A percentile compares a stretch with the other conserved stretches of the same genome.
Evolutionary conservation across 2,329 filamentous ascomycete genomes (phyloP).

Genomic region (Colletotrichum sp.): DNA sequence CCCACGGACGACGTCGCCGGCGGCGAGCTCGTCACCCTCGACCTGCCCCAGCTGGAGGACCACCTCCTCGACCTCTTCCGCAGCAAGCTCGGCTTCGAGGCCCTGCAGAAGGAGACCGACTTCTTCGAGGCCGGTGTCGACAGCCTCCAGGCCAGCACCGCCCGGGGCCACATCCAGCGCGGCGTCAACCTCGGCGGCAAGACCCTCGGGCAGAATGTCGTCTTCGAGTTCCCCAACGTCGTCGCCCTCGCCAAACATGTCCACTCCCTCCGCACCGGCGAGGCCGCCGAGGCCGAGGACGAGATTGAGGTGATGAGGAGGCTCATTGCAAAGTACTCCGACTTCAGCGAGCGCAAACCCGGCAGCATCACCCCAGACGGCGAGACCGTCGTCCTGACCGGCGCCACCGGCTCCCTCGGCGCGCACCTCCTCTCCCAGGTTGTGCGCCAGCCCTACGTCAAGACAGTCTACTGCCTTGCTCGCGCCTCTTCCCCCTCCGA

Average conservation of each 20-base stretch:
- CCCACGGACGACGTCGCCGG: neutral
- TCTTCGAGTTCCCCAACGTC: slow-evolving; percentile 46
- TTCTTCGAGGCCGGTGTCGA: slow-evolving; percentile 51
- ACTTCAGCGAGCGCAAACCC: slow-evolving; percentile 29
- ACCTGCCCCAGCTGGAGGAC: slow-evolving; percentile 29
- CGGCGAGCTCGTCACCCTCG: slow-evolving; percentile 3
- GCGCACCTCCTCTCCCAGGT: slow-evolving; percentile 63
- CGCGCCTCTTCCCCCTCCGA: slow-evolving; percentile 42
- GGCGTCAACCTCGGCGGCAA: slow-evolving; percentile 39
- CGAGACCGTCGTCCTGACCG: slow-evolving; percentile 56
- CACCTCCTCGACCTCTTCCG: slow-evolving; percentile 26
- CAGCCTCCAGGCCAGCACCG: slow-evolving; percentile 50
- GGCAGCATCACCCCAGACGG: slow-evolving; percentile 28
- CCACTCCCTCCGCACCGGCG: slow-evolving; percentile 25
- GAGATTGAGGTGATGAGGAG: slow-evolving; percentile 36
- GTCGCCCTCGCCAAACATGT: slow-evolving; percentile 37
- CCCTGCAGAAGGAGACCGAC: slow-evolving; percentile 33
- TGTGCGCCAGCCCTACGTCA: slow-evolving; percentile 61
- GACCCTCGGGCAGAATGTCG: slow-evolving; percentile 37
- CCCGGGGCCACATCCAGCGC: slow-evolving; percentile 44
- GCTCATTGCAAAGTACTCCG: slow-evolving; percentile 42
- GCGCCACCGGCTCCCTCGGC: slow-evolving; percentile 66
- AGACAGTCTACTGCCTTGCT: slow-evolving; percentile 53
- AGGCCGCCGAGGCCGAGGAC: slow-evolving; percentile 15
- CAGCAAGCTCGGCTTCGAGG: slow-evolving; percentile 31